Percentiles rank a stretch among this genome's conserved stretches.
These are phyloP conservation scores for Eucalyptus erythrocorys DNA, from an alignment of 345 rosid species.

Conservation along the genomic window DNA sequence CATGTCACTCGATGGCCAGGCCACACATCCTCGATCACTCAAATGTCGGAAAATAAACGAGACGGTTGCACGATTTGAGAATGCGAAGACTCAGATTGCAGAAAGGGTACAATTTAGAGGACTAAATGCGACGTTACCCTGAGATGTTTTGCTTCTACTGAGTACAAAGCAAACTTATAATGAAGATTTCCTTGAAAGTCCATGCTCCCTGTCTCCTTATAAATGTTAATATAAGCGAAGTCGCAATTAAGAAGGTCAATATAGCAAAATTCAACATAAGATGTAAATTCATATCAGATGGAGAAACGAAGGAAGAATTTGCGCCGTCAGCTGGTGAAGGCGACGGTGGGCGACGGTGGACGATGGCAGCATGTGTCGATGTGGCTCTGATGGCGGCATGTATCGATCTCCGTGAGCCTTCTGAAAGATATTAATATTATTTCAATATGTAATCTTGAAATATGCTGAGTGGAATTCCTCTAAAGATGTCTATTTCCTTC, in stretches of 20 bases:
- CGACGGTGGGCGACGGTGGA: not conserved
- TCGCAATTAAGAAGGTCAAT: not conserved
- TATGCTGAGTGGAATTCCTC: not conserved
- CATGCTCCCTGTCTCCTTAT: not conserved
- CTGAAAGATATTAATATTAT: not conserved
- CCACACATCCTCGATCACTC: not conserved
- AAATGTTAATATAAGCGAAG: not conserved
- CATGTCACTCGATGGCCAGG: not conserved
- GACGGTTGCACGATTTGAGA: not conserved
- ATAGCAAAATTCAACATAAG: not conserved
- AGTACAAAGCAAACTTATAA: not conserved
- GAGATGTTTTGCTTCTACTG: not conserved
- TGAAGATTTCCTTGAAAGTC: not conserved
- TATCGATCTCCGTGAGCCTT: not conserved
- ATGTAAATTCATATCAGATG: not conserved
- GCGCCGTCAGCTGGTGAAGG: not conserved
- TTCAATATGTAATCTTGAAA: not conserved
- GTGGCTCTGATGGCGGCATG: not conserved
- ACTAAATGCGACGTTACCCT: not conserved
- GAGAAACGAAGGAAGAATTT: not conserved
- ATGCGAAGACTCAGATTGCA: not conserved
- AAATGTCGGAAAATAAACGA: not conserved
- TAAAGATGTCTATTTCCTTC: not conserved
- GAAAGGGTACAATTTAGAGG: not conserved
- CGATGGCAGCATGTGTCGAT: not conserved